Evolutionary conservation across 139 green algal species (phyloP), one percentile per base, ranked within the genome.

Genomic region (Volvox reticuliferus): DNA sequence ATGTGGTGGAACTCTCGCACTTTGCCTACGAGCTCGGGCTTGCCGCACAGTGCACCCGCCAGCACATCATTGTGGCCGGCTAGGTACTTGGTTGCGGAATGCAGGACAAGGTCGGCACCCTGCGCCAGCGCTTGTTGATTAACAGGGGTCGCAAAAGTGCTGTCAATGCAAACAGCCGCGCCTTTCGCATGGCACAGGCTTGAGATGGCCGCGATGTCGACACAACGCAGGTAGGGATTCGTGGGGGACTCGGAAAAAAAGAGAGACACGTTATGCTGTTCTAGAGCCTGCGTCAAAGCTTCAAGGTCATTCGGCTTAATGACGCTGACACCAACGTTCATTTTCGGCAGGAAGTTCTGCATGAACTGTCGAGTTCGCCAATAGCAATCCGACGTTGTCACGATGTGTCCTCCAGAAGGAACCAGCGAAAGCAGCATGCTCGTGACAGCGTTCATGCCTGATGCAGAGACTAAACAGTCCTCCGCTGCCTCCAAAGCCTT

Each of bases 371-470:
- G 96, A 18, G 98, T 99, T 69, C 98, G 96, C 55, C 98, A 95
- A 94, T 99, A 99, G 95, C 98, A 99, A 94, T 99, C 98, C n/a
- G 97, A 99, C 44, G 98, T 99, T 55, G 98, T 99, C 16, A 99
- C 96, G 89, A 99, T 99, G 96, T 99, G 98, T 9, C 98, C 98
- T 6, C 97, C 97, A 28, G 96, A 94, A 0, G 98, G 98, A 28
- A 99, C 97, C 28, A 99, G 95, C n/a, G 98, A 96, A 75, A 99
- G 95, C 88, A 99, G 96, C 98, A 99, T 99, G 22, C 96, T 99
- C n/a, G 98, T 99, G 6, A 98, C 98, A 1, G 95, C 85, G 93
- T 98, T 99, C 98, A 99, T 99, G 89, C 98, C 98, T 5, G 95
- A 98, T 0, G 96, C 93, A 9, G 96, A 98, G 1, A 99, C 79